Base-by-base conservation (phyloP, 192 early-diverging fungal genomes). In the Phycomyces nitens region DNA sequence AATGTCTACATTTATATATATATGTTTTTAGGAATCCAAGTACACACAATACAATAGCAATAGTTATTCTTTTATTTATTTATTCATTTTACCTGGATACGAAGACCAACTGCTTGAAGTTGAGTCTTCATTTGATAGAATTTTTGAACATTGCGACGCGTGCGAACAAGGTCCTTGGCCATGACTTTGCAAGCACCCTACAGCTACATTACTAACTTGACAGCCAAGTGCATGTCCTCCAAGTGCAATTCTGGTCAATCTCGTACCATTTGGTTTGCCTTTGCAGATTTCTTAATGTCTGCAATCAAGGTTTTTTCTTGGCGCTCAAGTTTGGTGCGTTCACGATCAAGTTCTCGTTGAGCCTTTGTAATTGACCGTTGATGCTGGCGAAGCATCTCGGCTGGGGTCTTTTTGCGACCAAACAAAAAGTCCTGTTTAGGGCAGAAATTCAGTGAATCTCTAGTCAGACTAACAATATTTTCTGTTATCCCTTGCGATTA, bases 161-260 rank as follows among this genome's bases (percentile, higher is more conserved):
- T 99, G 40, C 97, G 82, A 15, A 99, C 97, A 53, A 99, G 75
- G 77, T 99, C 95, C 78, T 94, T 97, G 49, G 97, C 97, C 95
- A 97, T 98, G 51, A 97, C 84, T 66, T 96, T 96, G 73, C 89
- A 93, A 6, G 93, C 89, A 62, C 77, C 79, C 87, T 92, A 64
- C 15, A 34, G 7, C n/a, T n/a, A n/a, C n/a, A n/a, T n/a, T n/a
- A n/a, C n/a, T n/a, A n/a, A n/a, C n/a, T n/a, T n/a, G n/a, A n/a
- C n/a, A n/a, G n/a, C n/a, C n/a, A n/a, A n/a, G n/a, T n/a, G n/a
- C n/a, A n/a, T n/a, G n/a, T n/a, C n/a, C n/a, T n/a, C n/a, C n/a
- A n/a, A n/a, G n/a, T n/a, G n/a, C n/a, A n/a, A n/a, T n/a, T n/a
- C n/a, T n/a, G n/a, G n/a, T n/a, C n/a, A n/a, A n/a, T n/a, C n/a